Evolutionary conservation across 2,329 filamentous ascomycete species (phyloP).

Genomic region (Ophidiomyces ophidiicola): DNA sequence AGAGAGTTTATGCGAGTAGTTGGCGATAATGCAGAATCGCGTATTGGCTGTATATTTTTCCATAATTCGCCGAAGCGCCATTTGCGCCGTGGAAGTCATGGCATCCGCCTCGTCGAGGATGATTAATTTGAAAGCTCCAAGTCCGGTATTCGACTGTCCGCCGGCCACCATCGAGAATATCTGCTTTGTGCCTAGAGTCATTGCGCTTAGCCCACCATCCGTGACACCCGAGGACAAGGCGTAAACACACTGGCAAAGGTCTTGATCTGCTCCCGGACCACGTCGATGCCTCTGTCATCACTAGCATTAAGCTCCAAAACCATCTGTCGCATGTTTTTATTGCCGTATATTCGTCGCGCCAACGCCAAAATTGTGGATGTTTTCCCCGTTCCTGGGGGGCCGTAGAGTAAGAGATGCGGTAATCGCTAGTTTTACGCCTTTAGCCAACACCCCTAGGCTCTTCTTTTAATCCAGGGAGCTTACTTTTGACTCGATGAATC

Average conservation of each 20-base stretch:
- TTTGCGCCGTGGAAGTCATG: conserved; percentile 98
- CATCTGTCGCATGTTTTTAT: conserved; percentile 92
- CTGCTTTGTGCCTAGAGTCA: conserved; percentile 59
- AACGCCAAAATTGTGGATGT: conserved; percentile 93
- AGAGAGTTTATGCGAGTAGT: conserved; percentile 96
- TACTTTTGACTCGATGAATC: conserved; percentile 85
- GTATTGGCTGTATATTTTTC: conserved; percentile 98
- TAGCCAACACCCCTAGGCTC: neutral
- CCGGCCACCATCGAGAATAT: conserved; percentile 63
- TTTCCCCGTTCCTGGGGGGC: conserved; percentile 91
- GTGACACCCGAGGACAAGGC: neutral
- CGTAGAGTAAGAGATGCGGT: conserved; percentile 91
- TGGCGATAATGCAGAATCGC: conserved; percentile 94
- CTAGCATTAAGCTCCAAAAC: conserved; percentile 95
- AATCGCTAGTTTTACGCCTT: conserved; percentile 45
- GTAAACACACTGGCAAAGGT: conserved; percentile 67
- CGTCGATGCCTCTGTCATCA: conserved; percentile 93
- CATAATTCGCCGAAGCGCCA: conserved; percentile 95
- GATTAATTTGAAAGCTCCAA: conserved; percentile 85
- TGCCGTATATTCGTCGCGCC: conserved; percentile 82
- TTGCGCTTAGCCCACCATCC: conserved; percentile 5
- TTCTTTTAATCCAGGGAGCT: conserved; percentile 9
- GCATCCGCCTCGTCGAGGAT: conserved; percentile 98
- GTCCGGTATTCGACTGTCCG: conserved; percentile 34
- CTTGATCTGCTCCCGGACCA: conserved; percentile 97